Evolutionary conservation across 192 early-diverging fungal species (phyloP).

Genomic region (Bifiguratus adelaidae): DNA sequence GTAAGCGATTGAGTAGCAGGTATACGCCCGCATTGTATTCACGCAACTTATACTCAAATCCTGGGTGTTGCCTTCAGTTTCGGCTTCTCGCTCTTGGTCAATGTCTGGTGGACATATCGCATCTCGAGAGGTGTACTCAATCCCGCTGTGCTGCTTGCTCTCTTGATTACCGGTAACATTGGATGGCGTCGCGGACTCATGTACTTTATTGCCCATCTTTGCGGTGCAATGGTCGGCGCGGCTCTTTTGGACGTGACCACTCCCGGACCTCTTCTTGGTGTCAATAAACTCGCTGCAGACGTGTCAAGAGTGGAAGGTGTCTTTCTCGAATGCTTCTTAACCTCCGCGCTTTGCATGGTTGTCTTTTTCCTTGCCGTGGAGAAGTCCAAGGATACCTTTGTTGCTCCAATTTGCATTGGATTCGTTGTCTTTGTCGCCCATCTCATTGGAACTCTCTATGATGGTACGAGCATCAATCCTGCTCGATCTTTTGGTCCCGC

Average conservation of each 20-base stretch:
- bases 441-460: neutral
- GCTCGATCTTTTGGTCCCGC: conserved; percentile 53
- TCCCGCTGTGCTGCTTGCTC: conserved; percentile 47
- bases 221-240: conserved; percentile 46
- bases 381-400: neutral
- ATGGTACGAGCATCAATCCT: conserved; percentile 42
- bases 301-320: neutral
- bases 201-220: conserved; percentile 43
- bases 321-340: conserved; percentile 6
- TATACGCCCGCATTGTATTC: too few relatives aligned
- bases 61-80: conserved; percentile 27
- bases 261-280: conserved; percentile 11
- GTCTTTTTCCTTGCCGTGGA: conserved; percentile 2
- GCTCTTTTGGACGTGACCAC: conserved; percentile 18
- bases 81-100: conserved; percentile 29
- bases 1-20: too few relatives aligned
- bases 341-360: conserved; percentile 1
- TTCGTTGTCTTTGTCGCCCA: conserved; percentile 4
- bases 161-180: conserved; percentile 41
- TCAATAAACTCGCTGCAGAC: conserved; percentile 18
- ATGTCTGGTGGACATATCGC: conserved; percentile 29
- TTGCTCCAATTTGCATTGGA: conserved; percentile 5
- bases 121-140: conserved; percentile 52
- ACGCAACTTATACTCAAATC: too few relatives aligned
- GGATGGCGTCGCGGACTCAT: conserved; percentile 17